Evolutionary conservation across 2,329 filamentous ascomycete genomes (phyloP).

Genomic region (Onygena corvina): DNA sequence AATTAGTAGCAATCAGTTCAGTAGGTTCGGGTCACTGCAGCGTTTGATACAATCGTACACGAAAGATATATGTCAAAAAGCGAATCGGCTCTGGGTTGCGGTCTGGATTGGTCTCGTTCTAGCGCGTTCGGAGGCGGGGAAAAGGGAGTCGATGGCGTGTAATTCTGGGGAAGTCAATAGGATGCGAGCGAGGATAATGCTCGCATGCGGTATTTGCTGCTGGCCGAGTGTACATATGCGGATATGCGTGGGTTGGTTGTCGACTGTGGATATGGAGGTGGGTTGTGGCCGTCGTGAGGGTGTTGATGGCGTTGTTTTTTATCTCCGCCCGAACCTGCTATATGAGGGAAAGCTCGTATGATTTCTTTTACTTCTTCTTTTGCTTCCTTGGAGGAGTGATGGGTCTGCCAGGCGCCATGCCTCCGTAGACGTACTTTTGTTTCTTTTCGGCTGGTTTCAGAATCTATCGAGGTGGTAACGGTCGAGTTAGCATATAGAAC

Average conservation of each 20-base stretch:
- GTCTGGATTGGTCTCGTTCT: slow-evolving; percentile 1
- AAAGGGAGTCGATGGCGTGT: background rate
- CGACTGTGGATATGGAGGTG: background rate
- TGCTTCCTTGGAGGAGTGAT: slow-evolving; percentile 60
- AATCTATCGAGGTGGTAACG: slow-evolving; percentile 48
- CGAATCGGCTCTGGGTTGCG: slow-evolving; percentile 1
- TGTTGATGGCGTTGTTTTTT: slow-evolving; percentile 30
- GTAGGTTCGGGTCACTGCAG: slow-evolving; percentile 4
- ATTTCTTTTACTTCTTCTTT: slow-evolving; percentile 55
- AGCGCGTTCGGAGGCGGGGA: background rate
- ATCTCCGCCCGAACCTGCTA: slow-evolving; percentile 95
- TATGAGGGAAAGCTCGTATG: slow-evolving; percentile 59
- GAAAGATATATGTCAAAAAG: slow-evolving; percentile 5
- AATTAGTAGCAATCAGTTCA: background rate
- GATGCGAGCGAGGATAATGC: background rate
- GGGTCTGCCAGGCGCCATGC: slow-evolving; percentile 57
- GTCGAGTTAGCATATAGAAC: slow-evolving; percentile 14
- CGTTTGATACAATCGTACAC: slow-evolving; percentile 5
- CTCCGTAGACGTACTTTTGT: slow-evolving; percentile 93
- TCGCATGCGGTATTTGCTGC: background rate
- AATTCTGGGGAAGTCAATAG: background rate
- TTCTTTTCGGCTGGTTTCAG: slow-evolving; percentile 99
- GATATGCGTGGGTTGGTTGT: slow-evolving; percentile 2
- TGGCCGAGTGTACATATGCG: slow-evolving; percentile 3
- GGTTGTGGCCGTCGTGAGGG: background rate